Percentiles rank a stretch among this genome's conserved stretches.
Conservation (phyloP, 2,329 filamentous ascomycete genomes). For the Colletotrichum eleusines region DNA sequence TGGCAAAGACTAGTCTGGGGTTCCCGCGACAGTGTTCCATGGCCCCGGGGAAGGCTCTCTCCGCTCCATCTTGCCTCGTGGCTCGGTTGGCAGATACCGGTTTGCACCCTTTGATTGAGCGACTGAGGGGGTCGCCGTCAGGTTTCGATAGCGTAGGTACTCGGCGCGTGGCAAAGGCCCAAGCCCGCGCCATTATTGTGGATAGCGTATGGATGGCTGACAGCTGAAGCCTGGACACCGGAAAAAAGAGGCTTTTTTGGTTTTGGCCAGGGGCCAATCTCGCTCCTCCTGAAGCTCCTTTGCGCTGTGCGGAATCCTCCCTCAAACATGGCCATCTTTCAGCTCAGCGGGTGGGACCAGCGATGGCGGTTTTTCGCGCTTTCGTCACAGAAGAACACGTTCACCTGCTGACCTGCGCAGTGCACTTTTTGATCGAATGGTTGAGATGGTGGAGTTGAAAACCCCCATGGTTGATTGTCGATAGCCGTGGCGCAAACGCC, state of each 20-base stretch:
- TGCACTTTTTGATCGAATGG: background rate
- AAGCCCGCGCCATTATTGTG: conserved; percentile 18
- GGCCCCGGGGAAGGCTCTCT: background rate
- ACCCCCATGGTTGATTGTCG: background rate
- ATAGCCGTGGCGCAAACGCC: background rate
- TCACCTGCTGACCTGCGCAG: background rate
- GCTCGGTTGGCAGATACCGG: background rate
- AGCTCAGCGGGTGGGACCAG: background rate
- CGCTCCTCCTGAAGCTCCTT: conserved; percentile 9
- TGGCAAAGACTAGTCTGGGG: conserved; percentile 6
- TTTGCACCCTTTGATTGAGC: conserved; percentile 5
- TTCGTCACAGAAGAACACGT: too few relatives aligned
- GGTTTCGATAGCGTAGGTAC: conserved; percentile 25
- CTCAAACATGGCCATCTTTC: background rate
- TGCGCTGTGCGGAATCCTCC: background rate
- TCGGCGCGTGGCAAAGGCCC: conserved; percentile 22
- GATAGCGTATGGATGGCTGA: conserved; percentile 12
- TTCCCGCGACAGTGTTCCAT: conserved; percentile 4
- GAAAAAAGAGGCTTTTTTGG: conserved; percentile 26
- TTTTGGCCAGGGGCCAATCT: conserved; percentile 23
- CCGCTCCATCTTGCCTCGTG: conserved; percentile 6
- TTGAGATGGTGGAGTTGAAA: background rate
- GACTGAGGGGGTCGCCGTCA: conserved; percentile 3
- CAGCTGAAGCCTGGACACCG: conserved; percentile 26
- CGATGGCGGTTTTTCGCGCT: background rate